phyloP scores from a whole-genome alignment of 306 rosid species.

The Alnus rubra region DNA sequence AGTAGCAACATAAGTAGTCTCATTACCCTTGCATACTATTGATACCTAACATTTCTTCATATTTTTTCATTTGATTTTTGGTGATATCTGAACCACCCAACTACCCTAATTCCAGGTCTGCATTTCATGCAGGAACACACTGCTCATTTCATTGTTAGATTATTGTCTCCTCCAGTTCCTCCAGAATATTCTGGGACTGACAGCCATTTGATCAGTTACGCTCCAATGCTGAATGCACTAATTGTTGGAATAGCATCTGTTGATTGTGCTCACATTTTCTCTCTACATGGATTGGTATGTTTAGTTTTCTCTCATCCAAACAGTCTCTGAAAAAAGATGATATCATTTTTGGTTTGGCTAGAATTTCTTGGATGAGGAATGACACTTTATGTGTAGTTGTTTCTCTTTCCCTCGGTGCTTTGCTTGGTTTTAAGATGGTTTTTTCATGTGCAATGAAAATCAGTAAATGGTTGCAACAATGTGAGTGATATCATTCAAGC shows the following conservation, averaged over 20 bases:
- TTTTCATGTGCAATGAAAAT: conserved; percentile 6
- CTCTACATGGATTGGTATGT: conserved; percentile 94
- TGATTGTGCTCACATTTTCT: conserved; percentile 90
- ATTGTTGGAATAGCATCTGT: conserved; percentile 85
- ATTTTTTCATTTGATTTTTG: neutral
- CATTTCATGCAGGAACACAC: conserved; percentile 83
- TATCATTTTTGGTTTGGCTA: conserved; percentile 10
- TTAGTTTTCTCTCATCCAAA: conserved; percentile 6
- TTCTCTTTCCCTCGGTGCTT: neutral
- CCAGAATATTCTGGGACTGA: conserved; percentile 56
- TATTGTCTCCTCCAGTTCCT: conserved; percentile 83
- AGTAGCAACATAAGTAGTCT: conserved; percentile 1
- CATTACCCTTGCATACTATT: neutral
- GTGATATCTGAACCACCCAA: conserved; percentile 9
- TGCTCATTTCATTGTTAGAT: conserved; percentile 75
- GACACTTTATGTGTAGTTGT: neutral
- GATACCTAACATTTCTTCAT: neutral
- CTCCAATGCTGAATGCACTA: conserved; percentile 77
- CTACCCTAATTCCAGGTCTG: conserved; percentile 29
- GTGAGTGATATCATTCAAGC: conserved; percentile 2
- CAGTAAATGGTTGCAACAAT: conserved; percentile 1
- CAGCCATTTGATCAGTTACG: conserved; percentile 73
- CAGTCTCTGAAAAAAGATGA: neutral
- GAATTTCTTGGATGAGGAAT: conserved; percentile 3
- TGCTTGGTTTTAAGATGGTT: neutral